Evolutionary conservation across 805 yeast species (phyloP), one percentile per base, ranked within the genome.

Genomic region (Clavispora phyllophila): DNA sequence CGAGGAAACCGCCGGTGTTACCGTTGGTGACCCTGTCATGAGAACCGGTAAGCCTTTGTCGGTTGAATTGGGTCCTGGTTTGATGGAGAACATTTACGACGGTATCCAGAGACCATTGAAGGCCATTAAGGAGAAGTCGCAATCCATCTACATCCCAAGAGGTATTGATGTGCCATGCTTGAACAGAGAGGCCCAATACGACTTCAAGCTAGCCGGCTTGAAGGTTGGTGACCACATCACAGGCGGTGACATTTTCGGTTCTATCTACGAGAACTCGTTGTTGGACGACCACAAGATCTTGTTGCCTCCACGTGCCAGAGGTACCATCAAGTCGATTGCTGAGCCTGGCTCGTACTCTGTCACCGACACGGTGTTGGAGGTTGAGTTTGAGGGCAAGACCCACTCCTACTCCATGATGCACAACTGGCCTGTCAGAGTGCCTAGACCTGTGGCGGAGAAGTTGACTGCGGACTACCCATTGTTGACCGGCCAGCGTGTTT

Each of bases 361-460:
- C 44, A 96, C 87, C 53, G 96, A 90, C 58, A 80, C 88, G 39
- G 73, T 93, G 42, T 70, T 93, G 55, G 99, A 93, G 72, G 87
- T 93, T 47, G 99, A 93, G 70, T 93, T 90, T 58, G 91, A 89
- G 49, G 98, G 97, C 54, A 77, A 80, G 60, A 85, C 78, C 54
- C 77, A 76, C 54, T 74, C 78, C 39, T 91, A 87, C 74, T 76
- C 95, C 35, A 89, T 93, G 96, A 88, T 81, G 84, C 99, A 93
- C 70, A 83, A 96, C 23, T 93, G 99, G 99, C 99, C 99, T 28
- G 99, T 93, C 49, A 89, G 99, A 77, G 96, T 90, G 36, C 98
- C 99, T 57, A 84, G 99, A 73, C 99, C 99, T 14, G 98, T 91
- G 37, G 85, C 97, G 40, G 95, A 89, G 68, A 89, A 91, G 65